Evolutionary conservation across 768 basidiomycete species (phyloP).

Genomic region (Termitomyces bulborhizus): DNA sequence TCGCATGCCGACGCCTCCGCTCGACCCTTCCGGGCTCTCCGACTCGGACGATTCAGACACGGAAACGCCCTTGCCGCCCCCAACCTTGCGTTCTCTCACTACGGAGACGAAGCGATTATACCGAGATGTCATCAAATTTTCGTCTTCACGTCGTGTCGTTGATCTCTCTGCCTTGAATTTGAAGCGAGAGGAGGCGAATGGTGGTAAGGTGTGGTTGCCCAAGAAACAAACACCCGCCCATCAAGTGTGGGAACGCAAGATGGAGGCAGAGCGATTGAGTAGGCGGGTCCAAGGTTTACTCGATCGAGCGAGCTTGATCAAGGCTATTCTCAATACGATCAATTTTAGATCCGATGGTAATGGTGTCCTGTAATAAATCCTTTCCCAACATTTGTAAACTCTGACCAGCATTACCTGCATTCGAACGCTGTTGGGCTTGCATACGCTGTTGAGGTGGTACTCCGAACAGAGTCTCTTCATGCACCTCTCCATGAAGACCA

Average conservation of each 20-base stretch:
- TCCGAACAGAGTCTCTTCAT: conserved; percentile 71
- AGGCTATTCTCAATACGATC: conserved; percentile 56
- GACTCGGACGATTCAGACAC: conserved; percentile 63
- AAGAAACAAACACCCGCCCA: conserved; percentile 76
- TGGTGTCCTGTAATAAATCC: conserved; percentile 57
- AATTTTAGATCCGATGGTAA: conserved; percentile 50
- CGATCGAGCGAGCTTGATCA: conserved; percentile 52
- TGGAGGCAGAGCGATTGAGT: conserved; percentile 69
- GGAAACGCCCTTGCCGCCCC: conserved; percentile 35
- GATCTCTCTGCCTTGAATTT: conserved; percentile 66
- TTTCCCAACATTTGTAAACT: conserved; percentile 56
- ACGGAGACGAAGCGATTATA: conserved; percentile 84
- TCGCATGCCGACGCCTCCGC: conserved; percentile 56
- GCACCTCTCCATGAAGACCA: conserved; percentile 32
- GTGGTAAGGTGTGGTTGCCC: conserved; percentile 67
- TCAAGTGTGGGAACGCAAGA: conserved; percentile 71
- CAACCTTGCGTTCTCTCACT: conserved; percentile 58
- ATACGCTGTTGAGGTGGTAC: conserved; percentile 48
- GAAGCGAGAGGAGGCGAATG: conserved; percentile 42
- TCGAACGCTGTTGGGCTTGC: conserved; percentile 15
- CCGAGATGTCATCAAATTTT: conserved; percentile 83
- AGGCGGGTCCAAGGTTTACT: conserved; percentile 64
- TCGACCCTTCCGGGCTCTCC: conserved; percentile 57
- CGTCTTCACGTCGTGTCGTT: conserved; percentile 78
- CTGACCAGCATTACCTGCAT: conserved; percentile 17